Conservation (phyloP, 176 grass and related monocot genomes). For the Eragrostis nindensis region DNA sequence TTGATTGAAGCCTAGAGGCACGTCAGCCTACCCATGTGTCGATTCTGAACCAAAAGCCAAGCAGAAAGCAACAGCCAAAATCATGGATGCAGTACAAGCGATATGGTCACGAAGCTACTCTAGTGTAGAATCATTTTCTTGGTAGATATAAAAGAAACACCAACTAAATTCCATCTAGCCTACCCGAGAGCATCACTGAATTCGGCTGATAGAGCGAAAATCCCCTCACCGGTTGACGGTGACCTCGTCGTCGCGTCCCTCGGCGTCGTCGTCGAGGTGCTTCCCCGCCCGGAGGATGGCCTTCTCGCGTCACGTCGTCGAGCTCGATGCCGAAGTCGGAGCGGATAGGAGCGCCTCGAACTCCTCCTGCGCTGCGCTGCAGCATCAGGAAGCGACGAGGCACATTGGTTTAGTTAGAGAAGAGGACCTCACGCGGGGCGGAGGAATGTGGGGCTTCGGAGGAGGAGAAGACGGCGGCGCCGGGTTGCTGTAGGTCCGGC, state of each 20-base stretch:
- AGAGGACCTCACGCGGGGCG: slow-evolving; percentile 6
- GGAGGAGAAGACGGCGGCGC: background rate
- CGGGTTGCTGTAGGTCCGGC: slow-evolving; percentile 61
- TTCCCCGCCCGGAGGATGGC: slow-evolving; percentile 94
- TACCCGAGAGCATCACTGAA: background rate
- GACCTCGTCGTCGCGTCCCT: slow-evolving; percentile 80
- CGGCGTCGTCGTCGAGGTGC: slow-evolving; percentile 72
- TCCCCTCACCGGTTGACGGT: slow-evolving; percentile 71
- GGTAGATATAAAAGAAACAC: background rate
- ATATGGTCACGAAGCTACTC: background rate
- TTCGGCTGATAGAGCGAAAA: background rate
- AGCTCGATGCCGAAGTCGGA: slow-evolving; percentile 99
- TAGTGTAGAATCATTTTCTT: background rate
- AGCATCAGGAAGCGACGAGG: slow-evolving; percentile 2
- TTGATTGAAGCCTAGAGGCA: background rate
- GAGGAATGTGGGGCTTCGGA: too few relatives aligned
- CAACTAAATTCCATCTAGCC: background rate
- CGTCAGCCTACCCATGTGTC: background rate
- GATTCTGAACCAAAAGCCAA: background rate
- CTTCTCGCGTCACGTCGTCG: slow-evolving; percentile 96
- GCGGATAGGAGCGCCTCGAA: slow-evolving; percentile 83
- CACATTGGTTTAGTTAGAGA: background rate
- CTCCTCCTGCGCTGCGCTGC: slow-evolving; percentile 80
- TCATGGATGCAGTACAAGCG: background rate
- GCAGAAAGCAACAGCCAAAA: background rate